phyloP scores from a whole-genome alignment of 2,329 filamentous ascomycete species.

The Nakataea oryzae region DNA sequence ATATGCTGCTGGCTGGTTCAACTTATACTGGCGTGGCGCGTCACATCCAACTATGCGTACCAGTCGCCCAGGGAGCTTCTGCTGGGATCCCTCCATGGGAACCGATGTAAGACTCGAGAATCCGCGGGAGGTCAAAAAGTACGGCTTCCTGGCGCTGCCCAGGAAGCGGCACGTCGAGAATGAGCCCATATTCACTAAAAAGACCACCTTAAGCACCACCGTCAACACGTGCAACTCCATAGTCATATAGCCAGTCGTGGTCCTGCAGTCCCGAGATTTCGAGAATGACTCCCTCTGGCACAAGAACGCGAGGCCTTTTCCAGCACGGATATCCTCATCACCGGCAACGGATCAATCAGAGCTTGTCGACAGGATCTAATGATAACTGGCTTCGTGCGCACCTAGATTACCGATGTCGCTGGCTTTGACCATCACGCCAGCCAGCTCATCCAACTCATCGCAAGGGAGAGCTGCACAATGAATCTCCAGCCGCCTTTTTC shows the following conservation, averaged over 20 bases:
- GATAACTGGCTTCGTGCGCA: conserved; percentile 42
- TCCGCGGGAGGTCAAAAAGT: background rate
- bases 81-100: background rate
- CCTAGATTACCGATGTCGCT: conserved; percentile 54
- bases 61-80: background rate
- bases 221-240: background rate
- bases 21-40: background rate
- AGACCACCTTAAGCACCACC: background rate
- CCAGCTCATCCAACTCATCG: conserved; percentile 47
- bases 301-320: conserved; percentile 12
- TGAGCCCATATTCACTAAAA: background rate
- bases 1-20: background rate
- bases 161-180: background rate
- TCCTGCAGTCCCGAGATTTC: background rate
- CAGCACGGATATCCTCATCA: conserved; percentile 40
- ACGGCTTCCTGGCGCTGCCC: background rate
- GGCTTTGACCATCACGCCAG: conserved; percentile 63
- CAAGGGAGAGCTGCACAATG: conserved; percentile 29
- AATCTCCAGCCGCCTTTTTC: conserved; percentile 57
- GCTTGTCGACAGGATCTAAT: conserved; percentile 38
- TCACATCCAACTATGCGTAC: background rate
- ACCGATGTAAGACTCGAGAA: background rate
- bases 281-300: background rate
- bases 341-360: conserved; percentile 41
- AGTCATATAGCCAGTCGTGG: background rate